These are phyloP conservation scores for Trichoderma reesei DNA, from an alignment of 495 filamentous ascomycete species.

Conservation along the genomic window DNA sequence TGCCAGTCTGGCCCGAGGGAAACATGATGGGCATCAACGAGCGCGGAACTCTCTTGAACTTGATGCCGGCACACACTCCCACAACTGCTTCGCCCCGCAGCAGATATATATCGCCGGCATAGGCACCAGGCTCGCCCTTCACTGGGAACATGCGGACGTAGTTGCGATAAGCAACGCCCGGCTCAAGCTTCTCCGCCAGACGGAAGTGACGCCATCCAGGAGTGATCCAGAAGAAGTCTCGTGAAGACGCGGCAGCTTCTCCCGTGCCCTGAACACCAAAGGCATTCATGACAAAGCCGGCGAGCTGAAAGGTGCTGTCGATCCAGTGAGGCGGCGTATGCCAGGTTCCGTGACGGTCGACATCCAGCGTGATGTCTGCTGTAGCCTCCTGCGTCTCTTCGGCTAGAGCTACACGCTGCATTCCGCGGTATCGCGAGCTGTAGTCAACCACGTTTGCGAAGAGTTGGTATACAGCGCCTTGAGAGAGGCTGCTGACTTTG, in stretches of 20 bases:
- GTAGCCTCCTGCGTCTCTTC: conserved; percentile 42
- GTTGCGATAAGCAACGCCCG: neutral
- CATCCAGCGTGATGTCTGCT: conserved; percentile 23
- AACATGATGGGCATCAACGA: neutral
- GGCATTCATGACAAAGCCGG: neutral
- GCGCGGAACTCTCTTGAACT: neutral
- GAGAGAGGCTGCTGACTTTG: neutral
- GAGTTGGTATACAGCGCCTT: conserved; percentile 50
- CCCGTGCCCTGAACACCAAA: neutral
- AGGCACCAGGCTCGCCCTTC: neutral
- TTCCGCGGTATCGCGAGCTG: conserved; percentile 46
- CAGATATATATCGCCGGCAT: neutral
- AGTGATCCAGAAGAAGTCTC: neutral
- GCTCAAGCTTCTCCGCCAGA: neutral
- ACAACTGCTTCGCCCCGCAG: neutral
- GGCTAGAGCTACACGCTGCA: conserved; percentile 44
- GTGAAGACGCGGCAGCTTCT: neutral
- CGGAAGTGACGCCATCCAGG: neutral
- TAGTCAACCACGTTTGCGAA: conserved; percentile 51
- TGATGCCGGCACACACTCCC: neutral
- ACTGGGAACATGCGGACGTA: neutral
- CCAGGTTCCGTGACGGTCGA: neutral
- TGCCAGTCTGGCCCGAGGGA: neutral
- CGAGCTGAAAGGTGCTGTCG: neutral
- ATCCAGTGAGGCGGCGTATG: neutral